Evolutionary conservation across 2,329 filamentous ascomycete species (phyloP), one percentile per base, ranked within the genome.

Genomic region (Trichoderma pleuroti): DNA sequence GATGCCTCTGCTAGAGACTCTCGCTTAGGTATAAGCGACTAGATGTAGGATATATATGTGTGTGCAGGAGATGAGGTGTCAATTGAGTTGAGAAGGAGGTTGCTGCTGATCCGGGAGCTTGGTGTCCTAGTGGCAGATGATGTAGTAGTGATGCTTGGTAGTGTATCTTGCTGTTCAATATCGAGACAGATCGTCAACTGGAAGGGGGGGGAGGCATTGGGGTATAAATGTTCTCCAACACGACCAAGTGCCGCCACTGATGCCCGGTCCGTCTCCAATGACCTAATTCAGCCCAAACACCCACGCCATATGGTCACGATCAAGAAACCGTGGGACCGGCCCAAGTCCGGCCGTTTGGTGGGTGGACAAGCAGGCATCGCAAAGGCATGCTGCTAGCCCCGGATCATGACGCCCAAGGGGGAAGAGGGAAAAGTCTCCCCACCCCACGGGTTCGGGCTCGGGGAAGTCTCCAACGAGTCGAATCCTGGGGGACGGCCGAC

Each of bases 181-280:
- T 61, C 28, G 56, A 36, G 42, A 32, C n/a, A 11, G 60, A 65
- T 64, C 34, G 18, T 64, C 68, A 39, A 32, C 56, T 11, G 42
- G 18, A 11, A 24, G 36, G 65, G 39, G 39, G 64, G 56, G 56
- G 49, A 46, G 26, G 42, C 30, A 57, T 57, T 32, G 59, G 60
- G 60, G 46, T 70, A 63, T 70, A 70, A 64, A 70, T 70, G 39
- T 52, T 68, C 64, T 49, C 54, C 56, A 60, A 42, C 56, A 68
- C 18, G 39, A n/a, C 36, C 28, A 52, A 7, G 56, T n/a, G 39
- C 65, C 54, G 65, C 65, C 65, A 61, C 65, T 52, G 49, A 64
- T 32, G 60, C 49, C 60, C 54, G 26, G 64, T 46, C 34, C 54
- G 39, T 54, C 39, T 26, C 54, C 42, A 34, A 64, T 65, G 61